Conservation (phyloP, 2,329 filamentous ascomycete species). For the Nemania diffusa region DNA sequence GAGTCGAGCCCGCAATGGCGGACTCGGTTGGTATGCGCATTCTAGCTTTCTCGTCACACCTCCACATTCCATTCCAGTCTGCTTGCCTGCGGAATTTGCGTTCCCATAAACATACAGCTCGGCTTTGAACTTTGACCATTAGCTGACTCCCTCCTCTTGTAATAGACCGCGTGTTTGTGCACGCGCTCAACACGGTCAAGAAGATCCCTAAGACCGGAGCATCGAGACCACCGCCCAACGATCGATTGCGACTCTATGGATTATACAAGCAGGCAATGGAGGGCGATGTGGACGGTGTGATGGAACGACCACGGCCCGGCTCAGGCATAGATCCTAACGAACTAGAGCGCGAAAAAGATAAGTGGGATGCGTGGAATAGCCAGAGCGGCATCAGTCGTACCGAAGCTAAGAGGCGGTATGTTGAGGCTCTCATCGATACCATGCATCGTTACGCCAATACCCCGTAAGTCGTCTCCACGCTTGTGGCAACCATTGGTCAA, state of each 20-base stretch:
- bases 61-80: neutral
- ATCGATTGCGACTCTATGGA: conserved; percentile 93
- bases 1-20: conserved; percentile 54
- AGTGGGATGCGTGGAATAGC: conserved; percentile 96
- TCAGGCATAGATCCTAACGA: conserved; percentile 63
- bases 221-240: conserved; percentile 83
- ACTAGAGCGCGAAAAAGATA: conserved; percentile 68
- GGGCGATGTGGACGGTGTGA: conserved; percentile 93
- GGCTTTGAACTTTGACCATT: neutral
- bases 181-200: conserved; percentile 98
- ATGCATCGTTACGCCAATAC: conserved; percentile 97
- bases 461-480: conserved; percentile 60
- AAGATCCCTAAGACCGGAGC: conserved; percentile 95
- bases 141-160: conserved; percentile 21
- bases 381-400: conserved; percentile 86
- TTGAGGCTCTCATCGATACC: conserved; percentile 92
- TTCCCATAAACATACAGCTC: neutral
- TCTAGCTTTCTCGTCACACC: neutral
- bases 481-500: neutral
- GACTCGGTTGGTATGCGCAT: conserved; percentile 61
- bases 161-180: conserved; percentile 95
- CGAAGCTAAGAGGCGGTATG: conserved; percentile 93
- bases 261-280: conserved; percentile 99
- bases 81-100: neutral
- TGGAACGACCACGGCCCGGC: conserved; percentile 77